These are phyloP conservation scores for Sporothrix curviconia DNA, from an alignment of 2,329 filamentous ascomycete species.

Conservation along the genomic window DNA sequence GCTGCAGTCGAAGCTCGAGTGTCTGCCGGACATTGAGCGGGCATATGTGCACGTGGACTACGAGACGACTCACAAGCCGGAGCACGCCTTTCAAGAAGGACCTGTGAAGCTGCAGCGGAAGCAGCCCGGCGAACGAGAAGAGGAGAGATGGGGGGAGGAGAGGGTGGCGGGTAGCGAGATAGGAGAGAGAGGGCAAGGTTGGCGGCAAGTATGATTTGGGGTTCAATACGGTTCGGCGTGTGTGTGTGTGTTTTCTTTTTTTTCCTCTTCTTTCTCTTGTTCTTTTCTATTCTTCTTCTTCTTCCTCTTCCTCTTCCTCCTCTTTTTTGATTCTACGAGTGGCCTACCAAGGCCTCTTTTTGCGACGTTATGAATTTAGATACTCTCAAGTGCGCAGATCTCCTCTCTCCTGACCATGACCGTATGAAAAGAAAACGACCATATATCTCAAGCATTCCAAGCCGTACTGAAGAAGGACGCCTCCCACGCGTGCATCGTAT, in stretches of 20 bases:
- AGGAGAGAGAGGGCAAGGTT: background rate
- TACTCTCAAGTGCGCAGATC: background rate
- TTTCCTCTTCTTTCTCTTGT: too few relatives aligned
- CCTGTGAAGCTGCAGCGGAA: too few relatives aligned
- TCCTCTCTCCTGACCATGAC: background rate
- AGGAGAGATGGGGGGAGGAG: background rate
- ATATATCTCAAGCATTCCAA: background rate
- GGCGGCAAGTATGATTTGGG: background rate
- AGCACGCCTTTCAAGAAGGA: constrained; percentile 64
- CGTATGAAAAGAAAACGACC: background rate
- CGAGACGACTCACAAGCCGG: constrained; percentile 90
- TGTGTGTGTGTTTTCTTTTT: too few relatives aligned
- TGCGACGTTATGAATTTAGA: too few relatives aligned
- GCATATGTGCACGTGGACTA: constrained; percentile 97
- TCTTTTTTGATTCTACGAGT: background rate
- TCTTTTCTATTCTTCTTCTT: background rate
- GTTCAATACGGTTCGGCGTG: too few relatives aligned
- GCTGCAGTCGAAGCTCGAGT: constrained; percentile 89
- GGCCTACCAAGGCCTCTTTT: background rate
- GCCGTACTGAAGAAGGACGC: background rate
- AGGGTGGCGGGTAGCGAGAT: background rate
- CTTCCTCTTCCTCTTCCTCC: background rate
- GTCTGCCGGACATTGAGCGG: constrained; percentile 81
- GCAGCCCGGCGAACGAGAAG: too few relatives aligned
- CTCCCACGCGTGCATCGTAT: too few relatives aligned